Evolutionary conservation across 1,284 basidiomycete species (phyloP).

Genomic region (Cryptococcus depauperatus): DNA sequence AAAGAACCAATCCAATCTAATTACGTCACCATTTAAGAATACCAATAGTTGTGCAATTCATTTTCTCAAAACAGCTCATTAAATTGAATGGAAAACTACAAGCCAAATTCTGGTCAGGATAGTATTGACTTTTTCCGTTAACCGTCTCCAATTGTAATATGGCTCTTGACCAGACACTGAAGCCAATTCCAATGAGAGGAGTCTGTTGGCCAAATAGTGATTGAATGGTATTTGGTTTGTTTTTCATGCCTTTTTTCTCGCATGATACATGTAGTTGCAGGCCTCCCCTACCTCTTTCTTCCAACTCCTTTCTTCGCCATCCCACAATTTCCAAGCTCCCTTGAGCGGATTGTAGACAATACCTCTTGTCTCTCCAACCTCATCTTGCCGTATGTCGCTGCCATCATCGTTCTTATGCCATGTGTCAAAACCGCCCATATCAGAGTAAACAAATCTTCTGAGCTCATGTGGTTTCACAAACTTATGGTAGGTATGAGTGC

Average conservation of each 20-base stretch:
- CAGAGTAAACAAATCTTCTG: constrained; percentile 65
- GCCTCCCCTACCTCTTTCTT: constrained; percentile 33
- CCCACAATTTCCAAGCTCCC: constrained; percentile 62
- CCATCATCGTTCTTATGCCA: constrained; percentile 42
- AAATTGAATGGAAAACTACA: no score
- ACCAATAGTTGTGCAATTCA: no score
- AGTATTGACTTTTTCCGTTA: no score
- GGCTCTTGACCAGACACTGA: no score
- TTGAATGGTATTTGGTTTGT: no score
- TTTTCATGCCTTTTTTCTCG: constrained; percentile 28
- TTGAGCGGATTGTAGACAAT: constrained; percentile 72
- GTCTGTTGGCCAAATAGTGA: no score
- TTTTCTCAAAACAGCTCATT: no score
- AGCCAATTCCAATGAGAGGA: no score
- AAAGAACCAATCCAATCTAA: no score
- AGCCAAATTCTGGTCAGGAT: no score
- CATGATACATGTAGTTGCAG: constrained; percentile 45
- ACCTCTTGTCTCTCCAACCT: constrained; percentile 72
- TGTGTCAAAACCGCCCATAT: constrained; percentile 47
- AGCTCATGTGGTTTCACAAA: constrained; percentile 85
- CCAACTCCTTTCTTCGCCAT: constrained; percentile 57
- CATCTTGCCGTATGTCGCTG: constrained; percentile 49
- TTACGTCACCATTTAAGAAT: no score
- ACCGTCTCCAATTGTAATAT: no score
- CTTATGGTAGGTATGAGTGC: constrained; percentile 88